Conservation (phyloP, 345 rosid genomes). For the Lumnitzera racemosa region DNA sequence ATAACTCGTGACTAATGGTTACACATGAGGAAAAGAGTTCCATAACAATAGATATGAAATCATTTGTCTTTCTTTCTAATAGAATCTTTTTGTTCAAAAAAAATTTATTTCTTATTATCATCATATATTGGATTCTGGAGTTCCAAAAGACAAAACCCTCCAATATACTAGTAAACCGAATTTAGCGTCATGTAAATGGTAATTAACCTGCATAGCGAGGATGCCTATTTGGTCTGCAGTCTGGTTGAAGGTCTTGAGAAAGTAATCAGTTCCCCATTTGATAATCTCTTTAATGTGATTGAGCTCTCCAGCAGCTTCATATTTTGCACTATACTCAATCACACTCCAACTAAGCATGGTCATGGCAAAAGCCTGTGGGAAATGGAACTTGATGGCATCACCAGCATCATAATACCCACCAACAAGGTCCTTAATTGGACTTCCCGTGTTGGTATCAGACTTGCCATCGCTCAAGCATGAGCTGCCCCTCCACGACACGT, state of each 20-base stretch:
- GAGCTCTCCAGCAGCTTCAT: constrained; percentile 91
- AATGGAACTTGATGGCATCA: constrained; percentile 90
- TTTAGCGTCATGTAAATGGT: no score
- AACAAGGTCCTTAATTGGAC: constrained; percentile 51
- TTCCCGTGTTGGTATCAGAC: constrained; percentile 34
- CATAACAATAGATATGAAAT: no score
- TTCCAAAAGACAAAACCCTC: no score
- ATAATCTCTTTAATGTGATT: constrained; percentile 78
- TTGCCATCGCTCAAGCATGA: constrained; percentile 79
- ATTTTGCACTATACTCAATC: constrained; percentile 87
- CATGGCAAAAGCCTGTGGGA: constrained; percentile 83
- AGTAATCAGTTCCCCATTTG: constrained; percentile 91
- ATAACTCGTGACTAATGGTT: no score
- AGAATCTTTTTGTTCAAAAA: no score
- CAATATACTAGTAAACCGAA: no score
- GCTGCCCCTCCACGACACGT: constrained; percentile 92
- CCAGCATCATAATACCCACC: constrained; percentile 97
- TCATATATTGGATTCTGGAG: no score
- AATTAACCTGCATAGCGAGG: constrained; percentile 58
- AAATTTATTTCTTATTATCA: no score
- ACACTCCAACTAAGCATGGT: constrained; percentile 99
- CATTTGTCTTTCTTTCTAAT: no score
- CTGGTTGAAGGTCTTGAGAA: constrained; percentile 85
- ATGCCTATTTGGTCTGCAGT: constrained; percentile 60
- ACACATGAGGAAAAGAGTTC: no score